Base-by-base conservation (phyloP, 257 asterid species). In the Oldenlandia corymbosa region DNA sequence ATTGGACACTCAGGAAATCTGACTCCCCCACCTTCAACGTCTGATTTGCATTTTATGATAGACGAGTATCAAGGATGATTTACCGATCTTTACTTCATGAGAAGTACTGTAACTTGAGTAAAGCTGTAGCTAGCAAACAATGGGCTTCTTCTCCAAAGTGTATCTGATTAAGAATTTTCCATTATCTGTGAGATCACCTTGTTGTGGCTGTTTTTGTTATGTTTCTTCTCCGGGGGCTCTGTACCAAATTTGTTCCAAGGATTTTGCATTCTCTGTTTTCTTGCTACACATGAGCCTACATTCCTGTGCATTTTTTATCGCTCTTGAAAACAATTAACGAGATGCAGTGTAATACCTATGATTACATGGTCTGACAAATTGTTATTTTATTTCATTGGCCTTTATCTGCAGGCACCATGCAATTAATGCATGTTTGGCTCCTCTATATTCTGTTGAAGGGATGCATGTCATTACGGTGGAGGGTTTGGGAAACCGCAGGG, bases 391-490 rank as follows among this genome's bases (percentile, higher is more conserved):
- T 18, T 52, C 24, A n/a, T 47, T n/a, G 26, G 3, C 26, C 5
- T 34, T 46, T 55, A 56, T 58, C 21, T 73, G 39, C 78, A 92
- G 99, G 93, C 97, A 92, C 79, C 79, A 63, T 23, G 88, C 99
- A 21, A 51, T 92, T 46, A 92, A 92, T 62, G 99, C 97, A 26
- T 92, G 99, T 81, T 82, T 92, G 90, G 94, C 99, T 79, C 99
- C 99, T 67, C 73, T 92, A 24, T 87, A 89, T 83, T 87, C 99
- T 11, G 86, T 92, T 28, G 99, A 92, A 85, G 97, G 97, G 80
- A 89, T 87, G 96, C 99, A 92, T 63, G 89, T 89, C 60, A 84
- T 92, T 71, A 92, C 99, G 18, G 95, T 92, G 61, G 99, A 92
- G 77, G 97, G 97, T 55, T 71, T 92, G 27, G 99, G 99, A 63